Base-by-base conservation (phyloP, 805 yeast genomes). In the Torulaspora delbrueckii region DNA sequence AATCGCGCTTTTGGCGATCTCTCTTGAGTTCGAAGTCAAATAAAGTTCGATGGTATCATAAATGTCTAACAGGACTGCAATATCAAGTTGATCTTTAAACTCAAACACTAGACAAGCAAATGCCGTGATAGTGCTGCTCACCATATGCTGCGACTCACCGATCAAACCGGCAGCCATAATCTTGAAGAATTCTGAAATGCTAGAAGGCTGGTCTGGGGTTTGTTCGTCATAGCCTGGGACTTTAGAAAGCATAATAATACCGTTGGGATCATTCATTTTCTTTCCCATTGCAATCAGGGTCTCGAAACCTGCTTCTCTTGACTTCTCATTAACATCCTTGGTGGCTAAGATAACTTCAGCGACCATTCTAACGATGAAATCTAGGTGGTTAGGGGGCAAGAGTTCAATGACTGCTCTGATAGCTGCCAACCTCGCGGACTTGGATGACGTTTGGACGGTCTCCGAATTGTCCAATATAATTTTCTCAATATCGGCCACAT, bases 121-220 rank as follows among this genome's bases (percentile, higher is more conserved):
- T 0, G 96, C 95, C 5, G 96, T 89, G 56, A 93, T 81, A 2
- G 91, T 81, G n/a, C 98, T 97, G 59, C 96, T 86, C 26, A 93
- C 86, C 96, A 91, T 91, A 69, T 91, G 96, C 28, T 95, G 91
- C 25, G 93, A 78, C 53, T 85, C 82, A 46, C 96, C 96, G 30
- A 93, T 96, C 55, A 95, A 73, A 71, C 99, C 99, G 24, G 97
- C 99, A 66, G 91, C 79, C 25, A 91, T 84, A 84, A 93, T 87
- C 25, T 95, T 88, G 71, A 91, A 87, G 62, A 75, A 90, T 67
- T 90, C 96, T 37, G 81, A 76, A 45, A 90, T 73, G 14, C 80
- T 74, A 7, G 96, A 93, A 42, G 73, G 72, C 23, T 68, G 70
- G 48, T 77, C 77, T n/a, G 85, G 84, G 24, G 81, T 76, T 5